phyloP scores from a whole-genome alignment of 768 basidiomycete species.

The Rhodotorula taiwanensis region DNA sequence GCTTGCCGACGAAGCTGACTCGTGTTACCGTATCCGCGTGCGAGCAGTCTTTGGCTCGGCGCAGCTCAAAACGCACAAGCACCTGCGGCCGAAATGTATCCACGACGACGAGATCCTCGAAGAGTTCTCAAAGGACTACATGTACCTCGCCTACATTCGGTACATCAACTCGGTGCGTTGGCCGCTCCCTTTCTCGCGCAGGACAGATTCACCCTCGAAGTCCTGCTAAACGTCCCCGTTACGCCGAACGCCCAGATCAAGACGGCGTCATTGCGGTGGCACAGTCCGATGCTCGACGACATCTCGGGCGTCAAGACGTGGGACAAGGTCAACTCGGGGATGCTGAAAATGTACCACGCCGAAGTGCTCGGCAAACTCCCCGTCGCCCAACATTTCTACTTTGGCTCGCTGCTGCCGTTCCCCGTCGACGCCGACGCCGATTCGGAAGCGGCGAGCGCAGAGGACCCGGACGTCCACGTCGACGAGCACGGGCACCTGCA shows the following conservation, averaged over 20 bases:
- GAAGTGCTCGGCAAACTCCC: constrained; percentile 94
- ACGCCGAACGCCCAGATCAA: constrained; percentile 59
- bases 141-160: constrained; percentile 90
- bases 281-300: constrained; percentile 97
- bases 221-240: neutral
- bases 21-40: too few relatives aligned
- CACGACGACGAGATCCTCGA: constrained; percentile 86
- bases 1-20: too few relatives aligned
- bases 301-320: constrained; percentile 59
- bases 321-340: constrained; percentile 92
- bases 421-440: constrained; percentile 22
- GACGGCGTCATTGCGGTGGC: constrained; percentile 90
- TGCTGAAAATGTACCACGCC: constrained; percentile 96
- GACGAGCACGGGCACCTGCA: constrained; percentile 40
- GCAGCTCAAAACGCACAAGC: constrained; percentile 74
- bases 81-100: constrained; percentile 83
- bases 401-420: constrained; percentile 63
- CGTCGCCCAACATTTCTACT: constrained; percentile 91
- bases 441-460: too few relatives aligned
- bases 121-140: constrained; percentile 84
- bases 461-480: constrained; percentile 21
- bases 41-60: constrained; percentile 69
- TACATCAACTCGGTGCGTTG: constrained; percentile 71
- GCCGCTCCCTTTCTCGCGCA: neutral
- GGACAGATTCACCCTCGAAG: too few relatives aligned